Base-by-base conservation (phyloP, 805 yeast species). In the Pichia deserticola region DNA sequence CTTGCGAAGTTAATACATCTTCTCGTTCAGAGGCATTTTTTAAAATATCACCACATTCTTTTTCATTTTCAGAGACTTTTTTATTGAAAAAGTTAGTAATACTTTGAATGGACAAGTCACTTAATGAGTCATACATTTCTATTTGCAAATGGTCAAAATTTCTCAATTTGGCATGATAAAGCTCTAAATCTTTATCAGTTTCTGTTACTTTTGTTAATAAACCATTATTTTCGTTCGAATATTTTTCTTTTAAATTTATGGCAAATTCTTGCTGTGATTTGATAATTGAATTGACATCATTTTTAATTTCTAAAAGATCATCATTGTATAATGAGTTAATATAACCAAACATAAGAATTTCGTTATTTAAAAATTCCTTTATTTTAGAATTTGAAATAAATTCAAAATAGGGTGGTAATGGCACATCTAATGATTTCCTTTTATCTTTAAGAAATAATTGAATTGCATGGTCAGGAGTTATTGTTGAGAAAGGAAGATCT, bases 191-290 rank as follows among this genome's bases (percentile, higher is more conserved):
- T 2, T 37, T 37, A 37, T 59, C 56, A 5, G 69, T 38, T 5
- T 48, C 45, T 5, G 51, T 46, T 25, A 60, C 55, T 8, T 63
- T 50, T 0, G 54, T 51, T 4, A 45, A 43, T 12, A 67, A 39
- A n/a, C 65, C 62, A 10, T 59, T 57, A 28, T 33, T 34, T 10
- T 28, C 27, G 4, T 43, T n/a, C 1, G 15, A 11, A 13, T 69
- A 49, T 13, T 50, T 44, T 1, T 44, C 43, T 42, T 66, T 62
- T 13, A 67, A 47, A 20, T 51, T 50, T 38, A 64, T 60, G 0
- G 78, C 70, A 36, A 63, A 69, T 9, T 54, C 57, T 10, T 72
- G 63, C 36, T 78, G 64, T 25, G 60, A 60, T 43, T 73, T 74
- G 27, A 75, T 58, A 34, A 65, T 68, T 40, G 62, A 61, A 34